A percentile compares a stretch with the other conserved stretches of the same genome.
Conservation (phyloP, 2,329 filamentous ascomycete species). For the Parastagonospora nodorum region DNA sequence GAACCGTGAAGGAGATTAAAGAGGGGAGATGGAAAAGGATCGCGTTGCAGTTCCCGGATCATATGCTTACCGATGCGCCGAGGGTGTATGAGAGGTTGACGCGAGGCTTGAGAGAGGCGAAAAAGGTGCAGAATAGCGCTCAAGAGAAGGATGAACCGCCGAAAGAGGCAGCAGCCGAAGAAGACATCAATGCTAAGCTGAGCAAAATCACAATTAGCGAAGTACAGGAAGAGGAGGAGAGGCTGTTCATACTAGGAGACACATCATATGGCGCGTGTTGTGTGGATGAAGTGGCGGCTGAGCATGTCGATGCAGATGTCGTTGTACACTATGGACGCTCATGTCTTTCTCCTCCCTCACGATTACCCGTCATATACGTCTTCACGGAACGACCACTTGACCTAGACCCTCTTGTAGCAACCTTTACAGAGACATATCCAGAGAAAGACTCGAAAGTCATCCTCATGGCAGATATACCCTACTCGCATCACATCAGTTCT, state of each 20-base stretch:
- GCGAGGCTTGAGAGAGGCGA: slow-evolving; percentile 51
- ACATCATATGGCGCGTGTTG: slow-evolving; percentile 98
- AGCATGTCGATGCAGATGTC: slow-evolving; percentile 87
- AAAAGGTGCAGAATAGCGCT: slow-evolving; percentile 14
- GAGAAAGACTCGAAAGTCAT: slow-evolving; percentile 69
- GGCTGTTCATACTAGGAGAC: slow-evolving; percentile 86
- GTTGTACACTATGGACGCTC: slow-evolving; percentile 94
- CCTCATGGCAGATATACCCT: slow-evolving; percentile 89
- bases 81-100: slow-evolving; percentile 73
- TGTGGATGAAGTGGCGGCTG: slow-evolving; percentile 93
- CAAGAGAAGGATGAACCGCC: slow-evolving; percentile 2
- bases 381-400: slow-evolving; percentile 79
- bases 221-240: slow-evolving; percentile 34
- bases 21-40: slow-evolving; percentile 73
- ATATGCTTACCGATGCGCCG: slow-evolving; percentile 86
- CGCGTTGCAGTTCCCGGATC: slow-evolving; percentile 93
- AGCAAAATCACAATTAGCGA: slow-evolving; percentile 16
- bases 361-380: slow-evolving; percentile 86
- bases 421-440: slow-evolving; percentile 72
- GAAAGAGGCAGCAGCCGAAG: slow-evolving; percentile 11
- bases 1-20: slow-evolving; percentile 78
- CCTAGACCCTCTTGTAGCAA: slow-evolving; percentile 60
- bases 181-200: slow-evolving; percentile 22
- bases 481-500: slow-evolving; percentile 71
- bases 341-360: slow-evolving; percentile 86